Evolutionary conservation across 345 rosid genomes (phyloP).

Genomic region (Pelargonium nanum): DNA sequence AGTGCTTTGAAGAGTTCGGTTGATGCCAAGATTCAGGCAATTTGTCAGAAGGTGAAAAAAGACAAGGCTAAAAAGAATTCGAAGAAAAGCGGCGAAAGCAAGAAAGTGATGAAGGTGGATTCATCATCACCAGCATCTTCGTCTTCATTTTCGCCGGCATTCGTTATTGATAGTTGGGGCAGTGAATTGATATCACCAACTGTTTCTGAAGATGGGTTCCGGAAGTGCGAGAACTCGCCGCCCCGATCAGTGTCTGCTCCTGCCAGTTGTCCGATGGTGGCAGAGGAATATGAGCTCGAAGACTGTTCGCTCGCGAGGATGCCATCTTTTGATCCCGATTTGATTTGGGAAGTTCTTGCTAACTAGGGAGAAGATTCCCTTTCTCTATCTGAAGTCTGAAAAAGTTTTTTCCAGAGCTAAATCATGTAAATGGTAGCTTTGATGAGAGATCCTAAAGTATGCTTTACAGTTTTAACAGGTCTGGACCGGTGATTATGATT

Average conservation of each 20-base stretch:
- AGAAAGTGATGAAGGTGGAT: conserved; percentile 19
- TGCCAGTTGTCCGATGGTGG: conserved; percentile 17
- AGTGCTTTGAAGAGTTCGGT: conserved; percentile 54
- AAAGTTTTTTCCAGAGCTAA: conserved; percentile 4
- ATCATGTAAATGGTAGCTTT: conserved; percentile 13
- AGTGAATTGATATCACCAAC: conserved; percentile 28
- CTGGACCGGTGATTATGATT: background rate
- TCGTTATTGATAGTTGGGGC: conserved; percentile 31
- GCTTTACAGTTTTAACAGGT: background rate
- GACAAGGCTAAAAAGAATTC: conserved; percentile 48
- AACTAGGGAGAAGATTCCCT: conserved; percentile 23
- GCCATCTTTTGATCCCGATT: conserved; percentile 87
- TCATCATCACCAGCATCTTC: conserved; percentile 14
- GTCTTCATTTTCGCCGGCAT: conserved; percentile 25
- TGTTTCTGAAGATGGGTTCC: conserved; percentile 31
- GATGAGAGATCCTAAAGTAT: background rate
- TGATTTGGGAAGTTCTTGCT: conserved; percentile 89
- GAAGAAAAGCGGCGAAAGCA: conserved; percentile 23
- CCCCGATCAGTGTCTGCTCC: conserved; percentile 27
- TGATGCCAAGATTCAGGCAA: conserved; percentile 83
- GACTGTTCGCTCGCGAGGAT: conserved; percentile 61
- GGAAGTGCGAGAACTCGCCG: conserved; percentile 37
- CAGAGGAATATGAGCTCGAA: conserved; percentile 34
- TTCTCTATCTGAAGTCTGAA: background rate
- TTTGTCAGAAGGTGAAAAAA: conserved; percentile 63